phyloP scores from a whole-genome alignment of 1,139 yeast species.

The Meyerozyma sp. region DNA sequence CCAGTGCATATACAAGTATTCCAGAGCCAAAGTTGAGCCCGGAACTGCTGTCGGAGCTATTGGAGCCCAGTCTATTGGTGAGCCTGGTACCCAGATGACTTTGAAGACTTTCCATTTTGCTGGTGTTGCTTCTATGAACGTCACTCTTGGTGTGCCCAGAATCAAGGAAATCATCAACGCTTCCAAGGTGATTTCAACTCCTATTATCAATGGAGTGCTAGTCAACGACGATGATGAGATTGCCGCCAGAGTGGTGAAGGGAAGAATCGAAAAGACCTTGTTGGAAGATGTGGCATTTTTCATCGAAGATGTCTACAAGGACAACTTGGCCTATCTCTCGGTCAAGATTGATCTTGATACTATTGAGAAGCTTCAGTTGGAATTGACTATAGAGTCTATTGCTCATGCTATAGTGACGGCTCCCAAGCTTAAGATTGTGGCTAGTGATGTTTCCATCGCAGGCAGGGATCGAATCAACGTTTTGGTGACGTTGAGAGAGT shows the following conservation, averaged over 20 bases:
- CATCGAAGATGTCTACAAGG: slow-evolving; percentile 90
- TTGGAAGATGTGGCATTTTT: slow-evolving; percentile 81
- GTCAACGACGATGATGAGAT: slow-evolving; percentile 94
- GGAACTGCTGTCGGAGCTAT: slow-evolving; percentile 99
- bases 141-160: slow-evolving; percentile 98
- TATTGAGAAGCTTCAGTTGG: slow-evolving; percentile 85
- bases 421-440: slow-evolving; percentile 80
- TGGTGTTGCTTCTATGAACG: slow-evolving; percentile 99
- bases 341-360: slow-evolving; percentile 80
- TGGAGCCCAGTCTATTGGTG: slow-evolving; percentile 99
- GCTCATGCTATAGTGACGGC: slow-evolving; percentile 79
- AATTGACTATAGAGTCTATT: slow-evolving; percentile 78
- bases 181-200: slow-evolving; percentile 90
- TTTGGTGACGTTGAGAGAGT: slow-evolving; percentile 57
- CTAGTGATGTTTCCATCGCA: slow-evolving; percentile 64
- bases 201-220: slow-evolving; percentile 89
- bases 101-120: slow-evolving; percentile 98
- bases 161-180: slow-evolving; percentile 98
- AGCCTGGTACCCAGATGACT: slow-evolving; percentile 99
- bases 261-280: slow-evolving; percentile 90
- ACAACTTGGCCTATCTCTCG: slow-evolving; percentile 71
- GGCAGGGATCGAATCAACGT: slow-evolving; percentile 73
- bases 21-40: slow-evolving; percentile 92
- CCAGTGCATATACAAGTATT: slow-evolving; percentile 77
- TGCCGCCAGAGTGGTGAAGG: slow-evolving; percentile 97